Percentiles rank a stretch among this genome's conserved stretches.
phyloP scores from a whole-genome alignment of 2,329 filamentous ascomycete genomes.

The Sphaerulina musiva region DNA sequence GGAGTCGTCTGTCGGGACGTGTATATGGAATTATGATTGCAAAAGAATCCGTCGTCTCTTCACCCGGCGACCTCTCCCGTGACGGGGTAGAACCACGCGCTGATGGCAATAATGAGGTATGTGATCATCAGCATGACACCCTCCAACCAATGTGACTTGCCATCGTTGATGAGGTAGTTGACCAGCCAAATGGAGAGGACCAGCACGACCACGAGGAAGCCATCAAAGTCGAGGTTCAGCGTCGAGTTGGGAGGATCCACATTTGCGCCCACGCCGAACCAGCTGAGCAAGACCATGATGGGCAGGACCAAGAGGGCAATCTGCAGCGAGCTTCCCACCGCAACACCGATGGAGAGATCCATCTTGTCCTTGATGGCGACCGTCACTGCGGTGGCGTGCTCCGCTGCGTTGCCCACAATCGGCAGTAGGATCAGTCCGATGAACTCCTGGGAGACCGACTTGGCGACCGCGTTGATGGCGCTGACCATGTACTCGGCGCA shows the following conservation, averaged over 20 bases:
- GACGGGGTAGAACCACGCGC: conserved; percentile 47
- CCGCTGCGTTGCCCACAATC: conserved; percentile 60
- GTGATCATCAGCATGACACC: conserved; percentile 46
- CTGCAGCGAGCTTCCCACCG: conserved; percentile 60
- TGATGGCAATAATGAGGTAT: conserved; percentile 57
- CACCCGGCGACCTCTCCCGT: conserved; percentile 19
- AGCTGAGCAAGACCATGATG: conserved; percentile 55
- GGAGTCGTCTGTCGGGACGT: not conserved
- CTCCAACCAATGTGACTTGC: conserved; percentile 49
- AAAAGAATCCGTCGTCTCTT: not conserved
- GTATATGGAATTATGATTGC: not conserved
- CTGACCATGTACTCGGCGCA: conserved; percentile 63
- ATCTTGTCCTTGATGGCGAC: conserved; percentile 61
- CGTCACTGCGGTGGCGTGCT: conserved; percentile 58
- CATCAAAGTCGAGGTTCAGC: conserved; percentile 77
- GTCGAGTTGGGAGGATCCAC: conserved; percentile 33
- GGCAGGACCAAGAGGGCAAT: conserved; percentile 58
- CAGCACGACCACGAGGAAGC: conserved; percentile 69
- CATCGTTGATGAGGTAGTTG: conserved; percentile 55
- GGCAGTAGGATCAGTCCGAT: conserved; percentile 59
- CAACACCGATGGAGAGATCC: conserved; percentile 61
- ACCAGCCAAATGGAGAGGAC: conserved; percentile 53
- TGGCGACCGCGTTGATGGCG: conserved; percentile 52
- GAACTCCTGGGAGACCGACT: conserved; percentile 52
- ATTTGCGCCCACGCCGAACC: conserved; percentile 46